Evolutionary conservation across 139 green algal genomes (phyloP), one percentile per base, ranked within the genome.

Genomic region (Nannochloris sp.): DNA sequence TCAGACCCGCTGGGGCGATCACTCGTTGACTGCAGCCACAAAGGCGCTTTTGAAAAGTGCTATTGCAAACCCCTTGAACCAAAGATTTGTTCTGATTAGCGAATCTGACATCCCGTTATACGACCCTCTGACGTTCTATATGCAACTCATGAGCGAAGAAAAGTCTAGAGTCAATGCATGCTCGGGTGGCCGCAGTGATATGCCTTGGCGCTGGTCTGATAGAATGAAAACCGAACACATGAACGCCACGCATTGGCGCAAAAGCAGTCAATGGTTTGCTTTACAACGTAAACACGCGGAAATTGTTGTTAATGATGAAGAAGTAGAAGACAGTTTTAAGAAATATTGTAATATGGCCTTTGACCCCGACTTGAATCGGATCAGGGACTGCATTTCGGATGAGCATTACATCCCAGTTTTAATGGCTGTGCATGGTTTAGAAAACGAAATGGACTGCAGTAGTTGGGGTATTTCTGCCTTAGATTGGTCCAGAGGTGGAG

Each of bases 321-420:
- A 45, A 45, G 37, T 45, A 12, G 37, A 9, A 19, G 37, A 45
- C 37, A 19, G 9, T 9, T 45, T 45, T 12, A 45, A 45, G 12
- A 12, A 45, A 12, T 12, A 45, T 23, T 45, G 36, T 2, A 32
- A 60, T 23, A 54, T 67, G n/a, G 37, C 12, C 9, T 45, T 12
- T 45, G 12, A n/a, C 9, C 37, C 12, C 37, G 12, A 12, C 12
- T 45, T 45, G 12, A 45, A 45, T 45, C 12, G 37, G 10, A 45
- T n/a, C 9, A 45, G 12, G 9, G 37, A 45, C 9, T 45, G 37
- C 12, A 45, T 45, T 12, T 45, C 37, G 37, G 37, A 45, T 45
- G 37, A 45, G 67, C 67, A 74, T 48, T 74, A 74, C 67, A 46
- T 74, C 29, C 39, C 67, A 42, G 67, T 57, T 2, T 35, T 74